Evolutionary conservation across 805 yeast genomes (phyloP).

Genomic region (Starmerella geochares): DNA sequence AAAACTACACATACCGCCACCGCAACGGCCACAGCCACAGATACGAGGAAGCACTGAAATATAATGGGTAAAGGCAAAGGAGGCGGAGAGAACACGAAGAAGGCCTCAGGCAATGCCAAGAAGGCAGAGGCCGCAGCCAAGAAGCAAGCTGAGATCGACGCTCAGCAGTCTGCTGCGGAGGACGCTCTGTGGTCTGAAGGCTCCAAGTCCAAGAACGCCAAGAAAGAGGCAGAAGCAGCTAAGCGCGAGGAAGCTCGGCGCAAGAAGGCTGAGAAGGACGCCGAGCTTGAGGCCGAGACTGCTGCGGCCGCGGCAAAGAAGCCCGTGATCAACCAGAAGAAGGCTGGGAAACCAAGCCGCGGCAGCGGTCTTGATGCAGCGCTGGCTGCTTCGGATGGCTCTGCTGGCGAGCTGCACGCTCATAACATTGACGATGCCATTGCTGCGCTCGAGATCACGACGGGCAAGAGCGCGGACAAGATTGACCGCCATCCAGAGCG

Average conservation of each 20-base stretch:
- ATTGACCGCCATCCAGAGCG: slow-evolving; percentile 83
- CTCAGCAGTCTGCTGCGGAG: slow-evolving; percentile 43
- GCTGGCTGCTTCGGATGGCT: slow-evolving; percentile 44
- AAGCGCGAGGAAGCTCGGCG: slow-evolving; percentile 67
- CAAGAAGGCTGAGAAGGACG: slow-evolving; percentile 75
- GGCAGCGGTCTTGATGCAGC: slow-evolving; percentile 45
- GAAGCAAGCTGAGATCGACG: slow-evolving; percentile 45
- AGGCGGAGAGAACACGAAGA: slow-evolving; percentile 23
- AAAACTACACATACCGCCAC: too few species aligned
- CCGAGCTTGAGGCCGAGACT: slow-evolving; percentile 53
- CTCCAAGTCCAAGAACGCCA: slow-evolving; percentile 55
- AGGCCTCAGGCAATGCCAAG: slow-evolving; percentile 52
- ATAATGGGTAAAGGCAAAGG: slow-evolving; percentile 23
- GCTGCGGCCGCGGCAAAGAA: slow-evolving; percentile 48
- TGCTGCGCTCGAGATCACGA: slow-evolving; percentile 63
- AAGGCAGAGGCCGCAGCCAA: slow-evolving; percentile 56
- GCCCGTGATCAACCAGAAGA: slow-evolving; percentile 42
- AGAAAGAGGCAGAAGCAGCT: slow-evolving; percentile 54
- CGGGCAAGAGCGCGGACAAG: slow-evolving; percentile 36
- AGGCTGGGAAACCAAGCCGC: slow-evolving; percentile 58
- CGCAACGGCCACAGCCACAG: too few species aligned
- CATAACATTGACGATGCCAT: slow-evolving; percentile 68
- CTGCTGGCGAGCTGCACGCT: slow-evolving; percentile 46
- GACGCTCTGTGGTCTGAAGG: slow-evolving; percentile 63
- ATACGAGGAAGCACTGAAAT: not conserved